Conservation (phyloP, 257 asterid species). For the Solanum rostratum region DNA sequence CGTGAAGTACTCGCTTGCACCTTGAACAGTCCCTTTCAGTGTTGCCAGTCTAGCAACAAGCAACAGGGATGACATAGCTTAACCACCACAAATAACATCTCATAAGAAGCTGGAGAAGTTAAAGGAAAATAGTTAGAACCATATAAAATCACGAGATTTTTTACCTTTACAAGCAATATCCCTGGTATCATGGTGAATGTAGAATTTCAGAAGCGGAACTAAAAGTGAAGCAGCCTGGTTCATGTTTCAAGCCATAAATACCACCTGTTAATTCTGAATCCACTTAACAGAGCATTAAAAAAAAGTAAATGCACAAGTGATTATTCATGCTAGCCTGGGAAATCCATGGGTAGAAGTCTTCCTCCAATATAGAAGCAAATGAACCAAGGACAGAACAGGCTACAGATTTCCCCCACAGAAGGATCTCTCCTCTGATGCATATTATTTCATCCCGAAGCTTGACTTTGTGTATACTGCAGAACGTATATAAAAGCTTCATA, state of each 20-base stretch:
- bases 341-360: neutral
- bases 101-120: neutral
- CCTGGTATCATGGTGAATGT: conserved; percentile 83
- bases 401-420: conserved; percentile 19
- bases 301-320: neutral
- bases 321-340: neutral
- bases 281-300: neutral
- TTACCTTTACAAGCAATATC: conserved; percentile 86
- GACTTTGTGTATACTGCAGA: neutral
- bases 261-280: neutral
- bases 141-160: neutral
- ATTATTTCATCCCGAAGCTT: neutral
- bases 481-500: neutral
- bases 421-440: neutral
- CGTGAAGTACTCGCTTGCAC: conserved; percentile 63
- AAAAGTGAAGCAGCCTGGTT: conserved; percentile 78
- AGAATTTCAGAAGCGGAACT: conserved; percentile 81
- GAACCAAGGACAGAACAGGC: conserved; percentile 89
- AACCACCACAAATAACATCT: conserved; percentile 22
- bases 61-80: conserved; percentile 84
- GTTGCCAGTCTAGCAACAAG: conserved; percentile 75
- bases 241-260: neutral
- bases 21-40: conserved; percentile 78
- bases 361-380: conserved; percentile 50
- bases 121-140: neutral